A percentile compares a stretch with the other conserved stretches of the same genome.
phyloP scores from a whole-genome alignment of 768 basidiomycete species.

The Gelatoporia subvermispora region DNA sequence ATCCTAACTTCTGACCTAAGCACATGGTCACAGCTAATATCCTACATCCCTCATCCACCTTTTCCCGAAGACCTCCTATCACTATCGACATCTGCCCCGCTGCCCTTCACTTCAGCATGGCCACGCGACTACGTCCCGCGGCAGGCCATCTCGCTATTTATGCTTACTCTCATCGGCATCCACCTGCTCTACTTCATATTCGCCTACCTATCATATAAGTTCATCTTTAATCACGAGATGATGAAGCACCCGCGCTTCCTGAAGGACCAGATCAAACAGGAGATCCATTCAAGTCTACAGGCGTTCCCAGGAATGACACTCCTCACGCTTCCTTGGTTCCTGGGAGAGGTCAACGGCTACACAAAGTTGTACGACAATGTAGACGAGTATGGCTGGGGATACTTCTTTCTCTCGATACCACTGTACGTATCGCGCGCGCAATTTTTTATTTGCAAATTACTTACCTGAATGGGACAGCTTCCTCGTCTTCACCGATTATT shows the following conservation, averaged over 20 bases:
- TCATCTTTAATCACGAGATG: conserved; percentile 93
- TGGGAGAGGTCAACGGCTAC: conserved; percentile 85
- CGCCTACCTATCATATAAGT: conserved; percentile 76
- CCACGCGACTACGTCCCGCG: conserved; percentile 78
- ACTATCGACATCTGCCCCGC: conserved; percentile 22
- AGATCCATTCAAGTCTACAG: conserved; percentile 69
- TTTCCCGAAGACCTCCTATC: conserved; percentile 34
- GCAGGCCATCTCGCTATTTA: conserved; percentile 66
- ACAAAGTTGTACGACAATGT: conserved; percentile 74
- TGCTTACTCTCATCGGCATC: conserved; percentile 77
- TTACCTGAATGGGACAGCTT: conserved; percentile 41
- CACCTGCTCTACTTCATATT: conserved; percentile 84
- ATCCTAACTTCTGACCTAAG: conserved; percentile 31
- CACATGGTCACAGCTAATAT: conserved; percentile 51
- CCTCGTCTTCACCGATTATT: conserved; percentile 85
- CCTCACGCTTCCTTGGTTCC: conserved; percentile 91
- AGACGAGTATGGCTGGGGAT: conserved; percentile 74
- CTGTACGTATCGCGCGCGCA: conserved; percentile 42
- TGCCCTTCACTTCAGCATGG: conserved; percentile 62
- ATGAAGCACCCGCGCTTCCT: conserved; percentile 93
- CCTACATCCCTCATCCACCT: conserved; percentile 54
- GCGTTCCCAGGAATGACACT: conserved; percentile 82
- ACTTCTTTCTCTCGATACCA: conserved; percentile 61
- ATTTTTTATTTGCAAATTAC: neutral
- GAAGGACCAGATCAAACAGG: conserved; percentile 76